Percentiles rank a stretch among this genome's conserved stretches.
Evolutionary conservation across 345 rosid genomes (phyloP).

Genomic region (Euclidium syriacum): DNA sequence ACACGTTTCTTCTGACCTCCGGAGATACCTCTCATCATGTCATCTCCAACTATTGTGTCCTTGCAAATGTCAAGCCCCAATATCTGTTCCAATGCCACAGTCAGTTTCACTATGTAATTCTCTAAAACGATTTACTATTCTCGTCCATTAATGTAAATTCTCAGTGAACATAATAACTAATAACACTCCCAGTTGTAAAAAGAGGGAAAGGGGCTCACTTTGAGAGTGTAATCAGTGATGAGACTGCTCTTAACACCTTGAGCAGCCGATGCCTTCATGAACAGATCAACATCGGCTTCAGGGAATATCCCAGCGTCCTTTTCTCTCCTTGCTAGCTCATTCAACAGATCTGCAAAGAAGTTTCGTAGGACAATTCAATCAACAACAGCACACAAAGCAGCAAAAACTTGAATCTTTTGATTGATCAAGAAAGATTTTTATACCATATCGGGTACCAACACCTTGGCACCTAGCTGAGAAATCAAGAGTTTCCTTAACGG

Average conservation of each 20-base stretch:
- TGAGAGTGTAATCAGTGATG: constrained; percentile 66
- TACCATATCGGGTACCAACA: constrained; percentile 77
- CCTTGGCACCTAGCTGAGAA: constrained; percentile 87
- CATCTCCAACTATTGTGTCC: constrained; percentile 73
- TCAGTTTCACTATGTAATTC: too few species aligned
- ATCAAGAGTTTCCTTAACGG: constrained; percentile 78
- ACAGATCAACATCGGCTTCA: constrained; percentile 76
- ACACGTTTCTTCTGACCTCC: constrained; percentile 79
- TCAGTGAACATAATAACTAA: too few species aligned
- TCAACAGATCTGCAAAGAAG: constrained; percentile 61
- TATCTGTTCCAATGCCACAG: constrained; percentile 55
- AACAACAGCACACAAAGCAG: too few species aligned
- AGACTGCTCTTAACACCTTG: constrained; percentile 58
- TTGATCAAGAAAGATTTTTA: neutral
- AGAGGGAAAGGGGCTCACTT: constrained; percentile 34
- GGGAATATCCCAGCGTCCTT: constrained; percentile 78
- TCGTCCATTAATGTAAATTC: too few species aligned
- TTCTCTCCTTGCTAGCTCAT: constrained; percentile 82
- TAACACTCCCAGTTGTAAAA: too few species aligned
- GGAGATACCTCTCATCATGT: constrained; percentile 70
- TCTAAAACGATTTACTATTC: too few species aligned
- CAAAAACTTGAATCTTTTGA: neutral
- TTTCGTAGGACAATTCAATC: too few species aligned
- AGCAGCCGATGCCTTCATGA: constrained; percentile 90
- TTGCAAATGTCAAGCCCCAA: constrained; percentile 72